These are phyloP conservation scores for Cryphonectria radicalis DNA, from an alignment of 2,329 filamentous ascomycete genomes.

Conservation along the genomic window DNA sequence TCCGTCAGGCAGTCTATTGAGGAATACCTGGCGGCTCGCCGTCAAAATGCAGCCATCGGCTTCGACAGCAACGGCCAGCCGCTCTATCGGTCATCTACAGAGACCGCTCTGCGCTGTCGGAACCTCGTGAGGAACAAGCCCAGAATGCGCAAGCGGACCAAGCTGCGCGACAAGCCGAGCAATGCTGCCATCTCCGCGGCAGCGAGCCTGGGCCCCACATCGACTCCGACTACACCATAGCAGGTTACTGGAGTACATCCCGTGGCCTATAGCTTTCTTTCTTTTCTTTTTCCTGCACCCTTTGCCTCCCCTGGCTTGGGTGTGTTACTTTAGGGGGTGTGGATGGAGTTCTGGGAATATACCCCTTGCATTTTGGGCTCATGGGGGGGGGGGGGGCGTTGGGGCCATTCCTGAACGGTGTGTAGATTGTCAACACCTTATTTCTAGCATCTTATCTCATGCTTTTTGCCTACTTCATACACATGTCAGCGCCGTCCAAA, in stretches of 20 bases:
- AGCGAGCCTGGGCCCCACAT: not conserved
- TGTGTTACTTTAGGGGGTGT: not conserved
- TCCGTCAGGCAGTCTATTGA: conserved; percentile 30
- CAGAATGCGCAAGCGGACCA: conserved; percentile 41
- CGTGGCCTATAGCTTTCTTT: too few species aligned
- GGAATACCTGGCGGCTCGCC: conserved; percentile 32
- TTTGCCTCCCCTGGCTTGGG: not conserved
- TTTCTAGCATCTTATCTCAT: not conserved
- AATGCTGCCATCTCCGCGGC: conserved; percentile 17
- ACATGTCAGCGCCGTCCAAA: not conserved
- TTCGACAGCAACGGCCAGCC: conserved; percentile 34
- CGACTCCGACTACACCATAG: not conserved
- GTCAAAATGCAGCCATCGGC: conserved; percentile 31
- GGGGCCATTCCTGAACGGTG: not conserved
- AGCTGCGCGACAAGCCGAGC: conserved; percentile 29
- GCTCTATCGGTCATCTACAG: conserved; percentile 37
- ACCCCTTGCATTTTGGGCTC: conserved; percentile 11
- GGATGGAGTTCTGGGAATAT: conserved; percentile 13
- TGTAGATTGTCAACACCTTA: not conserved
- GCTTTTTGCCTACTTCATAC: not conserved
- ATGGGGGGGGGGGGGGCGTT: not conserved
- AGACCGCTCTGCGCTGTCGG: conserved; percentile 38
- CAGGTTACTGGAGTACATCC: not conserved
- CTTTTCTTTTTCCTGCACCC: too few species aligned
- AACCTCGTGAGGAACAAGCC: conserved; percentile 41